Conservation (phyloP, 2,329 filamentous ascomycete species). For the Bipolaris bicolor region DNA sequence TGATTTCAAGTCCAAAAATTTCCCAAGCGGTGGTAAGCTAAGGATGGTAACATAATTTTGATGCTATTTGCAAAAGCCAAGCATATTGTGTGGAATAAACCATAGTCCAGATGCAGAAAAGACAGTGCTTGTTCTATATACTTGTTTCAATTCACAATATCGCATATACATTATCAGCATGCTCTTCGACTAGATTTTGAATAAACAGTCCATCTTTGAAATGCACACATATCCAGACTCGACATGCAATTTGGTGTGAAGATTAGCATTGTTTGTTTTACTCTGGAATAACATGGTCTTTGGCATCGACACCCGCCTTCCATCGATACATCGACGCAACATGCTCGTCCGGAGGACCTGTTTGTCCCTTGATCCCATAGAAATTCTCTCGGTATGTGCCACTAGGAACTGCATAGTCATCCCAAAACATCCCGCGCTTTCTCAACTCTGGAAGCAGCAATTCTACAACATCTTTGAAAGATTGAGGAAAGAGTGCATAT, state of each 20-base stretch:
- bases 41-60: too few species aligned
- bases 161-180: neutral
- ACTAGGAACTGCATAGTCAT: conserved; percentile 60
- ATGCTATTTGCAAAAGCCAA: too few species aligned
- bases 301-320: conserved; percentile 43
- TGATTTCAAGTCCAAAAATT: too few species aligned
- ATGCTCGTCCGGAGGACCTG: conserved; percentile 59
- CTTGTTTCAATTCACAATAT: neutral
- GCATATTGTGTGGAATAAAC: too few species aligned
- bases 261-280: neutral
- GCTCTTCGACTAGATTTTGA: neutral
- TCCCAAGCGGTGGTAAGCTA: too few species aligned
- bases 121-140: neutral
- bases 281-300: conserved; percentile 38
- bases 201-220: neutral
- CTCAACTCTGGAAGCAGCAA: conserved; percentile 69
- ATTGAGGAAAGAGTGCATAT: conserved; percentile 70
- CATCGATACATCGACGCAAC: conserved; percentile 57
- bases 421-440: conserved; percentile 63
- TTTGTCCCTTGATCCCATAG: conserved; percentile 59
- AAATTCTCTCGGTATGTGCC: conserved; percentile 69
- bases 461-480: conserved; percentile 71
- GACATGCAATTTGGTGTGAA: neutral
- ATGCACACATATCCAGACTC: neutral
- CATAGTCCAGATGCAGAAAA: neutral